Percentiles rank a stretch among this genome's conserved stretches.
Conservation (phyloP, 2,329 filamentous ascomycete genomes). For the Talaromyces sp. region DNA sequence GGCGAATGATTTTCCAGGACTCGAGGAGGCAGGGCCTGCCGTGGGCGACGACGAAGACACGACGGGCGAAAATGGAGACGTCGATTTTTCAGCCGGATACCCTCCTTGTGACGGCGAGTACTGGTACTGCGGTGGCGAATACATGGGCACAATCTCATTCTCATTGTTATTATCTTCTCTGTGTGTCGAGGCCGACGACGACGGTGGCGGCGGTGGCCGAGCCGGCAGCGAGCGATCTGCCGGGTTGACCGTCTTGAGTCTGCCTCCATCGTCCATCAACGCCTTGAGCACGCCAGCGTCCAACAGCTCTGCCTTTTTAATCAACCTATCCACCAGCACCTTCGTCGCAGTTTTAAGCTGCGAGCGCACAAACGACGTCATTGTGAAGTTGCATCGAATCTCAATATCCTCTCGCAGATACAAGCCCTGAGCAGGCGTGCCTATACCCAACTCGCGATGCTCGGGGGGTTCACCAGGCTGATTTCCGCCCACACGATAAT, state of each 20-base stretch:
- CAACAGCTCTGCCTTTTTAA: conserved; percentile 43
- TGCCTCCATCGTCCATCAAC: conserved; percentile 11
- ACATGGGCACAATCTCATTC: not conserved
- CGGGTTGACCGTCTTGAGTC: conserved; percentile 11
- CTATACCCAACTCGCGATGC: conserved; percentile 61
- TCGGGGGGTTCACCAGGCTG: conserved; percentile 67
- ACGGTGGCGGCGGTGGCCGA: not conserved
- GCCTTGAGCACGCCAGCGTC: conserved; percentile 16
- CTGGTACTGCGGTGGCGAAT: conserved; percentile 3
- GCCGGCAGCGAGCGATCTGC: conserved; percentile 3
- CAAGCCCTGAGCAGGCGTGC: conserved; percentile 63
- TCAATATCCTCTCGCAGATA: conserved; percentile 80
- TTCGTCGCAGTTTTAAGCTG: conserved; percentile 72
- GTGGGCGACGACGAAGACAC: not conserved
- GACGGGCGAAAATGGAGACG: not conserved
- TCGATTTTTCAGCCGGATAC: not conserved
- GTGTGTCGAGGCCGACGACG: not conserved
- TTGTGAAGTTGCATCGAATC: conserved; percentile 71
- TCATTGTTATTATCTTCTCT: not conserved
- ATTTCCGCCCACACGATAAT: conserved; percentile 70
- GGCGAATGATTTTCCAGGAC: conserved; percentile 4
- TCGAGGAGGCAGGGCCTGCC: not conserved
- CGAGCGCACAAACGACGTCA: conserved; percentile 72
- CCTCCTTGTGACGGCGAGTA: not conserved
- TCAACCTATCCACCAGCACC: conserved; percentile 60